Conservation (phyloP, 208 protist genomes). For the Acanthamoeba royreba region DNA sequence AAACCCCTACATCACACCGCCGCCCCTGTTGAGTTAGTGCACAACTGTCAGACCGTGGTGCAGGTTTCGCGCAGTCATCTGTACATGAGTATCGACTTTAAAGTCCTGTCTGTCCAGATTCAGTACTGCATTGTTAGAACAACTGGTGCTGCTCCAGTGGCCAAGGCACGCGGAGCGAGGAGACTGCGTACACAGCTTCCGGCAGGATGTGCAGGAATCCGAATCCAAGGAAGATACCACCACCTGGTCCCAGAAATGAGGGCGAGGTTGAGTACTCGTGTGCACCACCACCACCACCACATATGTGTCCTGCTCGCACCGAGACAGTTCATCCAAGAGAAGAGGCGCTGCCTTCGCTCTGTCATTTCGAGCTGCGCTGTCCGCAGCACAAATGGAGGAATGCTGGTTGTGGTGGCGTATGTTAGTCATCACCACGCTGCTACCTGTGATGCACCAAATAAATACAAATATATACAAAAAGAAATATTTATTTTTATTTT, state of each 20-base stretch:
- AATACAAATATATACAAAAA: not conserved
- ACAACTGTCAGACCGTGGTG: not conserved
- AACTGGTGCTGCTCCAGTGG: not conserved
- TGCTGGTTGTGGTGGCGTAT: not conserved
- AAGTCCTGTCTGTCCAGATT: not conserved
- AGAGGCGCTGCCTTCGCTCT: not conserved
- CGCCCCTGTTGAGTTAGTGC: not conserved
- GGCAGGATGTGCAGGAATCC: not conserved
- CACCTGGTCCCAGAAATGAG: too few relatives aligned
- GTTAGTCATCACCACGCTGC: not conserved
- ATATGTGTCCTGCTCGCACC: too few relatives aligned
- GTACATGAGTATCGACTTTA: not conserved
- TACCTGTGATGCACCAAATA: not conserved
- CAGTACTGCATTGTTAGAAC: not conserved
- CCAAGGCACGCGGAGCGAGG: not conserved
- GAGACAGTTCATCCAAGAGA: constrained; percentile 1
- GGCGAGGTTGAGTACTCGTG: too few relatives aligned
- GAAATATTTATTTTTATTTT: not conserved
- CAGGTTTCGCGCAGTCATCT: not conserved
- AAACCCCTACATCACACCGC: not conserved
- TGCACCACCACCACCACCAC: not conserved
- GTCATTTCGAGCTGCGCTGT: not conserved
- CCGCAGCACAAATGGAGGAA: not conserved
- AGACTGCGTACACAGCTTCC: not conserved
- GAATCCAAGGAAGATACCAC: not conserved